Base-by-base conservation (phyloP, 495 filamentous ascomycete species). In the Pyrenula aspistea region DNA sequence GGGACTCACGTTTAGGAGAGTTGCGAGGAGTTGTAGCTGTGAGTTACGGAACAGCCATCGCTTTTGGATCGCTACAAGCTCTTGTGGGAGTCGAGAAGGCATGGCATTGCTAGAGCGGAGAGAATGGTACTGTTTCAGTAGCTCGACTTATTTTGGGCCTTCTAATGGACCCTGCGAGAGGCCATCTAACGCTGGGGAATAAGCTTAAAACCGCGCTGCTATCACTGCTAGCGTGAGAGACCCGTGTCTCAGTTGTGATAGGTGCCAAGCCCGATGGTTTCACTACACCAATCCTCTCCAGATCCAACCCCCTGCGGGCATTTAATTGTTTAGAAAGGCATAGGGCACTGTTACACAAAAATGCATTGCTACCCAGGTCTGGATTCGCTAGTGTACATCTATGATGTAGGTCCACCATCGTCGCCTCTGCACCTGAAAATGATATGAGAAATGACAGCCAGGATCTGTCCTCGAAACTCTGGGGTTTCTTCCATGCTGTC, bases 11-110 rank as follows among this genome's bases (percentile, higher is more conserved):
- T 73, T 67, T 25, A 89, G 67, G 3, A 89, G 72, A 36, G 76
- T 77, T n/a, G 78, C 74, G 22, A 89, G 72, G 48, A 85, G 76
- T 48, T 77, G 70, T 25, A 80, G 78, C 63, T 90, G 86, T 22
- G 78, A 62, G 23, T 86, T 79, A 58, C 86, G 77, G 60, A 83
- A 86, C 11, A 84, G 83, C 65, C 63, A 88, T 71, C 57, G 77
- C 56, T 56, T 75, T 42, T 75, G 48, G 62, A 78, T 60, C 67
- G 63, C 31, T 19, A 62, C 59, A 57, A 73, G 60, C 12, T 72
- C 67, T 22, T 54, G 31, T 42, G 73, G 71, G 49, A 77, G 63
- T 65, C 71, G 67, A 36, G 60, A 55, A 57, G 56, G 53, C 52
- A 55, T 36, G 56, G 55, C n/a, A n/a, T n/a, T 49, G 12, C 47